These are phyloP conservation scores for Kazachstania bromeliacearum DNA, from an alignment of 805 yeast genomes.

Conservation along the genomic window DNA sequence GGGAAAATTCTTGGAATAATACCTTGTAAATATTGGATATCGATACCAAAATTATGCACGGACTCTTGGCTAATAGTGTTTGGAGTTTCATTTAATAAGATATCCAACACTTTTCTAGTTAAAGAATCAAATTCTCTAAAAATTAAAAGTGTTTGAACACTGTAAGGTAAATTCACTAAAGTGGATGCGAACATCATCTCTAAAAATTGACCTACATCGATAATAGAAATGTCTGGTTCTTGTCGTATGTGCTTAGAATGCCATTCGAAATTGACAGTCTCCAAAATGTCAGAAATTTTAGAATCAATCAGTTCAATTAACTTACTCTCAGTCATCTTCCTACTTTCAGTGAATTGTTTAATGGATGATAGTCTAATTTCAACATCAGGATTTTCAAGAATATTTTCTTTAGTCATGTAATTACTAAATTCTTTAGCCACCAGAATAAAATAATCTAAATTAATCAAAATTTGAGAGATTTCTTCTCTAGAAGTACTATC, in stretches of 20 bases:
- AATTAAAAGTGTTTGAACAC: slow-evolving; percentile 69
- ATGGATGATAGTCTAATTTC: slow-evolving; percentile 43
- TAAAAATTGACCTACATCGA: slow-evolving; percentile 77
- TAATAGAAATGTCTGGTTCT: slow-evolving; percentile 65
- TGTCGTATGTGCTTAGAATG: slow-evolving; percentile 37
- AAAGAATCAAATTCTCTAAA: slow-evolving; percentile 82
- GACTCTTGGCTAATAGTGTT: slow-evolving; percentile 43
- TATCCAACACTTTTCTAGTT: slow-evolving; percentile 56
- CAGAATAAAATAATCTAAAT: slow-evolving; percentile 74
- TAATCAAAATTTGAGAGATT: slow-evolving; percentile 78
- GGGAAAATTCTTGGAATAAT: slow-evolving; percentile 32
- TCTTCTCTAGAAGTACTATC: slow-evolving; percentile 78
- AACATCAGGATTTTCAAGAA: slow-evolving; percentile 32
- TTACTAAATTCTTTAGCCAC: slow-evolving; percentile 58
- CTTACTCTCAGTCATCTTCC: slow-evolving; percentile 67
- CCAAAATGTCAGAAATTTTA: slow-evolving; percentile 70
- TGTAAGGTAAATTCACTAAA: slow-evolving; percentile 68
- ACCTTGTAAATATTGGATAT: slow-evolving; percentile 64
- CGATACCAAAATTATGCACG: slow-evolving; percentile 71
- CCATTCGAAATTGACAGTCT: slow-evolving; percentile 85
- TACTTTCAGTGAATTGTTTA: slow-evolving; percentile 45
- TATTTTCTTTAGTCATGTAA: slow-evolving; percentile 32
- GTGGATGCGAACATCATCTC: slow-evolving; percentile 81
- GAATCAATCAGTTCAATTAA: slow-evolving; percentile 76
- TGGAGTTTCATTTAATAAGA: slow-evolving; percentile 45